These are phyloP conservation scores for Cladosporium sp. DNA, from an alignment of 2,329 filamentous ascomycete species.

Conservation along the genomic window DNA sequence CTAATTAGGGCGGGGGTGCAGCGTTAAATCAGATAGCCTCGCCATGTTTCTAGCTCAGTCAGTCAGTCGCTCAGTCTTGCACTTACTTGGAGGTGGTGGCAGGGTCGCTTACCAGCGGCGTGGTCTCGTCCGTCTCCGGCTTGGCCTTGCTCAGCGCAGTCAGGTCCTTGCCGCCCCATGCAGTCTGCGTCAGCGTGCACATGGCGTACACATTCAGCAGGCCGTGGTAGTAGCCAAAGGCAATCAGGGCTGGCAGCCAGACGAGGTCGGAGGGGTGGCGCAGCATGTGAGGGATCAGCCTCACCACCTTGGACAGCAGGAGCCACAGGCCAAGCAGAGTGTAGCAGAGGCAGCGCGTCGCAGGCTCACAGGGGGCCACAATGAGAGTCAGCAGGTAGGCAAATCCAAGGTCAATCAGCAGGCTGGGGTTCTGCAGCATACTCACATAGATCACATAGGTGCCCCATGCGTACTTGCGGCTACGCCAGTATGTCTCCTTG, in stretches of 20 bases:
- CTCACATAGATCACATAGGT: conserved; percentile 59
- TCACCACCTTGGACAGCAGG: conserved; percentile 57
- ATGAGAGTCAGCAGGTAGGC: conserved; percentile 37
- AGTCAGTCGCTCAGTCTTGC: too few relatives aligned
- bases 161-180: conserved; percentile 35
- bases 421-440: conserved; percentile 57
- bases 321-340: conserved; percentile 44
- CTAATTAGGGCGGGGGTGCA: too few relatives aligned
- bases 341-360: background rate
- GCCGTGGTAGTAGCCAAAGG: conserved; percentile 60
- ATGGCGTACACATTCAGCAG: conserved; percentile 59
- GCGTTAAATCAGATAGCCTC: too few relatives aligned
- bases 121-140: background rate
- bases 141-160: background rate
- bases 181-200: conserved; percentile 45
- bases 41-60: too few relatives aligned
- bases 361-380: conserved; percentile 21
- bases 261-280: conserved; percentile 54
- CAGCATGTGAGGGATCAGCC: conserved; percentile 55
- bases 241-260: conserved; percentile 52
- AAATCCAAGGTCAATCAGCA: conserved; percentile 53
- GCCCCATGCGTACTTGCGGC: conserved; percentile 50
- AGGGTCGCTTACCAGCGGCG: background rate
- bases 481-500: conserved; percentile 37
- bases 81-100: too few relatives aligned